Percentiles rank a stretch among this genome's conserved stretches.
phyloP scores from a whole-genome alignment of 2,329 filamentous ascomycete genomes.

The Aureobasidium sp. region DNA sequence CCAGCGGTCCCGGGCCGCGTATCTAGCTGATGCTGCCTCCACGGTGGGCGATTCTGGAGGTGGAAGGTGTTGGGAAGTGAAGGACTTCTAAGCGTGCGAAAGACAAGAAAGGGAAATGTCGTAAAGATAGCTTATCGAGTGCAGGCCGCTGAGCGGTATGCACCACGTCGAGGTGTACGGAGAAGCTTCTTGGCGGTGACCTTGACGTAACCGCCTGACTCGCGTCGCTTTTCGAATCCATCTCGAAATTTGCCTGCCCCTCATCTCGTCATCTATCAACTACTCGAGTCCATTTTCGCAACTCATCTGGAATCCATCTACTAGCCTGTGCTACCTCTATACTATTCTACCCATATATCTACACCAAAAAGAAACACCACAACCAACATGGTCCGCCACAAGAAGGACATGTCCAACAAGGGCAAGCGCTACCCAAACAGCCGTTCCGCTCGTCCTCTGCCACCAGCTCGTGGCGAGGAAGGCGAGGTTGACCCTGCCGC shows the following conservation, averaged over 20 bases:
- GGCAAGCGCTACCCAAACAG: conserved; percentile 57
- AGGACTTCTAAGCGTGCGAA: not conserved
- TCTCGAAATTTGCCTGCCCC: conserved; percentile 1
- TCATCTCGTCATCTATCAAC: not conserved
- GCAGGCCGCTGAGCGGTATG: not conserved
- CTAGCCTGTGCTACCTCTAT: not conserved
- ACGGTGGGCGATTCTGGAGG: conserved; percentile 33
- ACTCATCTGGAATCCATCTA: not conserved
- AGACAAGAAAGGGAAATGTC: not conserved
- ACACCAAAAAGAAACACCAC: not conserved
- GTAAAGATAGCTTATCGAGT: not conserved
- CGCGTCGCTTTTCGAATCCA: not conserved
- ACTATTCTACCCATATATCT: not conserved
- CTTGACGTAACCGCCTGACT: not conserved
- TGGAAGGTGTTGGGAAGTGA: not conserved
- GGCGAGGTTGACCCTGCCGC: conserved; percentile 25
- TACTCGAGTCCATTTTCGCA: not conserved
- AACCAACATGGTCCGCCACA: conserved; percentile 79
- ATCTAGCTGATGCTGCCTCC: conserved; percentile 94
- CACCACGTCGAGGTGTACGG: conserved; percentile 1
- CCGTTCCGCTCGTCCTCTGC: conserved; percentile 17
- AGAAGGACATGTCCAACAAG: conserved; percentile 74
- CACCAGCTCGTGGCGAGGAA: conserved; percentile 20
- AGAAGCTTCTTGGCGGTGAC: not conserved
- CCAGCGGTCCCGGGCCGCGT: conserved; percentile 92